Evolutionary conservation across 805 yeast genomes (phyloP).

Genomic region (Zygosaccharomyces siamensis): DNA sequence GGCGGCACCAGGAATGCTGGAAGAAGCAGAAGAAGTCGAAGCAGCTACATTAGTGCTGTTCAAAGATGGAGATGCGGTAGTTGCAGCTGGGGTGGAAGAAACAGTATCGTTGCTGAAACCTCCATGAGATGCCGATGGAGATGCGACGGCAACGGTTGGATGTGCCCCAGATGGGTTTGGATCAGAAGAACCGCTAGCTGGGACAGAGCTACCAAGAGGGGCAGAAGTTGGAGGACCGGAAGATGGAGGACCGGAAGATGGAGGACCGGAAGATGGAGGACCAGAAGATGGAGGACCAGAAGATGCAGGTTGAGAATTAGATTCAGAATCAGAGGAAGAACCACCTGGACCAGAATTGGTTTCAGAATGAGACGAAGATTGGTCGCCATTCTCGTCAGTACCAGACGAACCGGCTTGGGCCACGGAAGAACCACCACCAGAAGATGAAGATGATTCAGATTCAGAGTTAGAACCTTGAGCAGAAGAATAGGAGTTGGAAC

Average conservation of each 20-base stretch:
- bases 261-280: neutral
- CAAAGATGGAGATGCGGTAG: neutral
- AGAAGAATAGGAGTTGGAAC: neutral
- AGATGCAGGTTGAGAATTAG: neutral
- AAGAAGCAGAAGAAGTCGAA: neutral
- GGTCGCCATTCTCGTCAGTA: conserved; percentile 1
- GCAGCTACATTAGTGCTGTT: neutral
- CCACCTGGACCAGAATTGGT: neutral
- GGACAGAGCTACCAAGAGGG: conserved; percentile 4
- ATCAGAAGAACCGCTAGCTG: neutral
- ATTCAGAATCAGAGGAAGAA: conserved; percentile 1
- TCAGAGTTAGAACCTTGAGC: neutral
- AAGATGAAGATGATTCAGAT: neutral
- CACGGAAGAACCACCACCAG: neutral
- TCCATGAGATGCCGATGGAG: conserved; percentile 1
- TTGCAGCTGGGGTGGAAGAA: neutral
- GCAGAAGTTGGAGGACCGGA: neutral
- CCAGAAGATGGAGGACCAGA: neutral
- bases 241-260: neutral
- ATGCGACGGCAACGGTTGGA: conserved; percentile 1
- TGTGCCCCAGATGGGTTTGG: conserved; percentile 3
- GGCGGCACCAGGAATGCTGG: neutral
- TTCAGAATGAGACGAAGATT: neutral
- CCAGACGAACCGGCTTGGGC: conserved; percentile 4
- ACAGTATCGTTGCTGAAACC: neutral